Conservation (phyloP, 2,329 filamentous ascomycete genomes). For the Penicillium sp. region DNA sequence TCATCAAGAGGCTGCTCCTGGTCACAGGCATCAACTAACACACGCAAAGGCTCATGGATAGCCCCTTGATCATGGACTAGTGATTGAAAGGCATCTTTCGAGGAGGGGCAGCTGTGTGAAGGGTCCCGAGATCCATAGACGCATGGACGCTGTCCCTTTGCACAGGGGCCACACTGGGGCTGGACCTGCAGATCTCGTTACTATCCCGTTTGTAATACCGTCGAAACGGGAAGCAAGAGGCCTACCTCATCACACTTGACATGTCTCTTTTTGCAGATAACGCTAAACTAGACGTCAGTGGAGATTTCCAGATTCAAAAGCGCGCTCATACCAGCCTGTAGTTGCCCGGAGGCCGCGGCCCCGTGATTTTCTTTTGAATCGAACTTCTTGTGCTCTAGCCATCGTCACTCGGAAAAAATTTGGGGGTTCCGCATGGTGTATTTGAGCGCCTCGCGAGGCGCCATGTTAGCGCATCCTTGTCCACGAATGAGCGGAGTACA, state of each 20-base stretch:
- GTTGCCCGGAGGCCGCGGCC: constrained; percentile 29
- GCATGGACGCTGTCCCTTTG: constrained; percentile 27
- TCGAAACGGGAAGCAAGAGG: background rate
- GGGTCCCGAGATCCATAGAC: constrained; percentile 14
- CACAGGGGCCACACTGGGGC: constrained; percentile 28
- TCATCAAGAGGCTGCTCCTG: constrained; percentile 14
- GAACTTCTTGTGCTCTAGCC: constrained; percentile 3
- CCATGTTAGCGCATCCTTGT: background rate
- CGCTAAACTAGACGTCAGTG: constrained; percentile 13
- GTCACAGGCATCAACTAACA: constrained; percentile 22
- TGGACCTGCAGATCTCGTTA: constrained; percentile 12
- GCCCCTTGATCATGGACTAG: background rate
- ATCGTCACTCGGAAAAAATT: background rate
- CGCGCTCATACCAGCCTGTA: constrained; percentile 27
- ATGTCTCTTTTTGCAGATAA: constrained; percentile 29
- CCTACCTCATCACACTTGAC: constrained; percentile 32
- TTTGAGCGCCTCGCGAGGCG: background rate
- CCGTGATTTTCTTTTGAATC: constrained; percentile 26
- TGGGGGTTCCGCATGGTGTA: background rate
- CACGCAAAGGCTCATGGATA: constrained; percentile 16
- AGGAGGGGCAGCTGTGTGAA: background rate
- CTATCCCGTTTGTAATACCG: background rate
- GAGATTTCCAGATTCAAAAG: constrained; percentile 4
- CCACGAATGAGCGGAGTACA: background rate
- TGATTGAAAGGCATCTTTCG: background rate